A percentile compares a stretch with the other conserved stretches of the same genome.
Evolutionary conservation across 2,329 filamentous ascomycete species (phyloP).

Genomic region (Xylariales sp.): DNA sequence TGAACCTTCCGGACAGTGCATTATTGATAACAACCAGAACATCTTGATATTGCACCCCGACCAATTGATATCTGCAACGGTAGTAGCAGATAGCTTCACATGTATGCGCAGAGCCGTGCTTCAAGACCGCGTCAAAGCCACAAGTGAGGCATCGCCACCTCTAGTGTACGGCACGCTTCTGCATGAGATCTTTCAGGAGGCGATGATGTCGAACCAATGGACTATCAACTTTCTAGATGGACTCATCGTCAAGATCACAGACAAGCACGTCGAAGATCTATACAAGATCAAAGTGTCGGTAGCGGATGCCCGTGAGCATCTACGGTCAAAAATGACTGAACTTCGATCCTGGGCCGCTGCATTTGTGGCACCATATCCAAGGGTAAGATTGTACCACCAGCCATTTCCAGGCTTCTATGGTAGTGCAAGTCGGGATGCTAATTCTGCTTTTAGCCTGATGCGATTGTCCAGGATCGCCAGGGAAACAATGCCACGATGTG

Average conservation of each 20-base stretch:
- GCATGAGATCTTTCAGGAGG: slow-evolving; percentile 93
- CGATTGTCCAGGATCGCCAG: slow-evolving; percentile 74
- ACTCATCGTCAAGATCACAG: slow-evolving; percentile 65
- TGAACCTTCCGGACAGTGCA: slow-evolving; percentile 63
- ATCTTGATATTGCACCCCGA: slow-evolving; percentile 92
- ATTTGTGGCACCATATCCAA: slow-evolving; percentile 71
- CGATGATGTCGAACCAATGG: slow-evolving; percentile 80
- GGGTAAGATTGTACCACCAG: slow-evolving; percentile 43
- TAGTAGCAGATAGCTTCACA: slow-evolving; percentile 92
- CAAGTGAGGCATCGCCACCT: slow-evolving; percentile 71
- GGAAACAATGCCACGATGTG: slow-evolving; percentile 75
- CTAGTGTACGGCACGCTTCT: slow-evolving; percentile 91
- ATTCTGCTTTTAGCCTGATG: slow-evolving; percentile 58
- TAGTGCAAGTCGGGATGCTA: no score
- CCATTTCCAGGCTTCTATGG: no score
- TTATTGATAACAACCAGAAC: slow-evolving; percentile 77
- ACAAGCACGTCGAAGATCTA: slow-evolving; percentile 79
- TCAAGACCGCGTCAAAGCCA: slow-evolving; percentile 91
- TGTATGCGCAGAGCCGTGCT: slow-evolving; percentile 88
- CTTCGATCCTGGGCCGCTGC: slow-evolving; percentile 77
- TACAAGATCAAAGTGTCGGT: slow-evolving; percentile 80
- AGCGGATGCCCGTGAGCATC: slow-evolving; percentile 69
- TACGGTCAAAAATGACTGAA: slow-evolving; percentile 78
- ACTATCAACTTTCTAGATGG: slow-evolving; percentile 61
- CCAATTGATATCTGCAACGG: slow-evolving; percentile 89